These are phyloP conservation scores for Pseudoperonospora humuli DNA, from an alignment of 352 stramenopile species.

Conservation along the genomic window DNA sequence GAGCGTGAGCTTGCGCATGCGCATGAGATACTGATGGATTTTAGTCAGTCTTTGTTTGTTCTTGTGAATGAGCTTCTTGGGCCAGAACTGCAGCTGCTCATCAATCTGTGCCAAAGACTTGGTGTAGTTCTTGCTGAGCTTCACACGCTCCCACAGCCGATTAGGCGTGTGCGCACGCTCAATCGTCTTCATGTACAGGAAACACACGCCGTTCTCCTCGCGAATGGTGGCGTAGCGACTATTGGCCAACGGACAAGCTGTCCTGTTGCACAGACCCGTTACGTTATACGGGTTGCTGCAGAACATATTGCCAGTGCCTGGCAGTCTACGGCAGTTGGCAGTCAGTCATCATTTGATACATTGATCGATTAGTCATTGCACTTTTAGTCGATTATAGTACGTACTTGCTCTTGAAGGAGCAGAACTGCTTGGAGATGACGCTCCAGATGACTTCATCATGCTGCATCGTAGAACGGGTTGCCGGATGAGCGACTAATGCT, in stretches of 20 bases:
- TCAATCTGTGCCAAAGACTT: constrained; percentile 94
- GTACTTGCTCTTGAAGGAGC: constrained; percentile 97
- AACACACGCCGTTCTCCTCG: constrained; percentile 93
- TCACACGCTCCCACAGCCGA: constrained; percentile 97
- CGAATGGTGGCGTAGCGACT: constrained; percentile 97
- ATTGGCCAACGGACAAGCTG: constrained; percentile 95
- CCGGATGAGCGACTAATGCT: neutral
- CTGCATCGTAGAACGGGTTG: constrained; percentile 52
- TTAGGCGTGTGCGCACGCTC: constrained; percentile 98
- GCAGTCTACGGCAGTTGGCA: constrained; percentile 20
- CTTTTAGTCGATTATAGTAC: constrained; percentile 2
- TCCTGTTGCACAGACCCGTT: constrained; percentile 96
- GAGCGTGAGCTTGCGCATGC: constrained; percentile 96
- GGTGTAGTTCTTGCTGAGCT: constrained; percentile 95
- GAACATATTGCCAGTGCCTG: constrained; percentile 90
- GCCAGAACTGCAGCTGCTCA: constrained; percentile 96
- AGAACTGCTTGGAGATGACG: constrained; percentile 98
- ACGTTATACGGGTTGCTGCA: constrained; percentile 98
- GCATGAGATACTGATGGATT: constrained; percentile 99
- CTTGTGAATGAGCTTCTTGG: constrained; percentile 95
- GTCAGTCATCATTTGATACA: neutral
- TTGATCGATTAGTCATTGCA: neutral
- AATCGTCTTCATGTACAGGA: constrained; percentile 98
- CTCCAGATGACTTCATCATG: constrained; percentile 99
- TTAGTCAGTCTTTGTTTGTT: constrained; percentile 99